A percentile compares a stretch with the other conserved stretches of the same genome.
Evolutionary conservation across 2,329 filamentous ascomycete genomes (phyloP).

Genomic region (Sporothrix humicola): DNA sequence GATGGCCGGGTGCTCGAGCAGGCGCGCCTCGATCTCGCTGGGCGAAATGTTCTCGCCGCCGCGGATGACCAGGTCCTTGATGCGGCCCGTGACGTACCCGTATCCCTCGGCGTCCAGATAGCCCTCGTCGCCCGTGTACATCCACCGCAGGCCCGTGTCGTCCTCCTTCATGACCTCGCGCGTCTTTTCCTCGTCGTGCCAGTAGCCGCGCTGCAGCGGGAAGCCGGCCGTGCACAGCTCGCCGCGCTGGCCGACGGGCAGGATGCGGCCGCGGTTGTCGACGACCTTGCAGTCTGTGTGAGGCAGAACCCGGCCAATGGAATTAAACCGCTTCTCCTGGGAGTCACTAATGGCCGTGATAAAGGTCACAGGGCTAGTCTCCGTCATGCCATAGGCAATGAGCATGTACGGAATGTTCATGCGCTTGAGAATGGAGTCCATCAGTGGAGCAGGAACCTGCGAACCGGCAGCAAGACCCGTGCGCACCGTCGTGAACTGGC

Average conservation of each 20-base stretch:
- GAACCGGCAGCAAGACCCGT: background rate
- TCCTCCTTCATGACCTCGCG: slow-evolving; percentile 63
- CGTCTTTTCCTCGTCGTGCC: slow-evolving; percentile 76
- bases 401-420: background rate
- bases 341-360: slow-evolving; percentile 64
- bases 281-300: slow-evolving; percentile 80
- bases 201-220: slow-evolving; percentile 71
- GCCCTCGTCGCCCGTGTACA: slow-evolving; percentile 71
- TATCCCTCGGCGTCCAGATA: slow-evolving; percentile 71
- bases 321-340: slow-evolving; percentile 68
- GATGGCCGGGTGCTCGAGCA: slow-evolving; percentile 34
- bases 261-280: slow-evolving; percentile 66
- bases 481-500: slow-evolving; percentile 76
- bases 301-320: slow-evolving; percentile 77
- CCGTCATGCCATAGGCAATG: background rate
- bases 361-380: background rate
- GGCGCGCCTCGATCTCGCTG: slow-evolving; percentile 34
- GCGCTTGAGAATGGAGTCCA: background rate
- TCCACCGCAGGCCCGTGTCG: slow-evolving; percentile 63
- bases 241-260: slow-evolving; percentile 70
- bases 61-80: slow-evolving; percentile 78
- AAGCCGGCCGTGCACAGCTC: slow-evolving; percentile 82
- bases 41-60: slow-evolving; percentile 36
- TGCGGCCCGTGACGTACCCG: slow-evolving; percentile 74
- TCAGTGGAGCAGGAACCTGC: background rate